These are phyloP conservation scores for Pseudogymnoascus sp. DNA, from an alignment of 2,329 filamentous ascomycete species.

Conservation along the genomic window DNA sequence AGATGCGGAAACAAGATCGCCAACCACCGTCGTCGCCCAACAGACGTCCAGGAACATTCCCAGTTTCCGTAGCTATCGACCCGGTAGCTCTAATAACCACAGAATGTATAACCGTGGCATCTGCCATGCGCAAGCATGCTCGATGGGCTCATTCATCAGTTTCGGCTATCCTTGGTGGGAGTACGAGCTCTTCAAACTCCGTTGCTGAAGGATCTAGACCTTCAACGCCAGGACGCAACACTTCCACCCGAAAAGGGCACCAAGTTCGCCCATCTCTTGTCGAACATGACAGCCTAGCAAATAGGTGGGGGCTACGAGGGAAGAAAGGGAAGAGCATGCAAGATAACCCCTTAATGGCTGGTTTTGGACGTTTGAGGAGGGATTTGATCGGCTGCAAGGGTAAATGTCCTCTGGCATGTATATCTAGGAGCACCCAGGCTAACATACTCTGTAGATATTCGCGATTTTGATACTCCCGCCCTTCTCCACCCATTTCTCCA, in stretches of 20 bases:
- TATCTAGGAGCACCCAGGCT: constrained; percentile 18
- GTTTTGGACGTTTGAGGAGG: constrained; percentile 81
- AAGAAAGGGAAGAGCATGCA: constrained; percentile 97
- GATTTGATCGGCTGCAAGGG: constrained; percentile 82
- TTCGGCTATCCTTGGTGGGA: constrained; percentile 83
- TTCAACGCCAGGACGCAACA: constrained; percentile 28
- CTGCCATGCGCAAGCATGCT: constrained; percentile 94
- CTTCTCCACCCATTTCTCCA: constrained; percentile 91
- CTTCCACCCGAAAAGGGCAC: constrained; percentile 17
- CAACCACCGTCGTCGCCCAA: background rate
- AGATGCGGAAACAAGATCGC: background rate
- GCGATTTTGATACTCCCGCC: constrained; percentile 78
- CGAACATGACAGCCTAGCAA: constrained; percentile 57
- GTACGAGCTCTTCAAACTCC: constrained; percentile 43
- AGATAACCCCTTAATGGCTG: constrained; percentile 92
- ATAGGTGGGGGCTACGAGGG: constrained; percentile 85
- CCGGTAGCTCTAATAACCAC: constrained; percentile 91
- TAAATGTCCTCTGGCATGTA: constrained; percentile 29
- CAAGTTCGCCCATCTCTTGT: constrained; percentile 21
- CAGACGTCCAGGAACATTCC: constrained; percentile 20
- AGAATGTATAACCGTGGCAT: constrained; percentile 98
- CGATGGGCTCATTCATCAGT: constrained; percentile 95
- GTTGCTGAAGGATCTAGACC: constrained; percentile 45
- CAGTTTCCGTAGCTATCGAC: constrained; percentile 75
- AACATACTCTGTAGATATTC: constrained; percentile 57